Percentiles rank a stretch among this genome's conserved stretches.
These are phyloP conservation scores for Pichia sporocuriosa DNA, from an alignment of 805 yeast genomes.

Conservation along the genomic window DNA sequence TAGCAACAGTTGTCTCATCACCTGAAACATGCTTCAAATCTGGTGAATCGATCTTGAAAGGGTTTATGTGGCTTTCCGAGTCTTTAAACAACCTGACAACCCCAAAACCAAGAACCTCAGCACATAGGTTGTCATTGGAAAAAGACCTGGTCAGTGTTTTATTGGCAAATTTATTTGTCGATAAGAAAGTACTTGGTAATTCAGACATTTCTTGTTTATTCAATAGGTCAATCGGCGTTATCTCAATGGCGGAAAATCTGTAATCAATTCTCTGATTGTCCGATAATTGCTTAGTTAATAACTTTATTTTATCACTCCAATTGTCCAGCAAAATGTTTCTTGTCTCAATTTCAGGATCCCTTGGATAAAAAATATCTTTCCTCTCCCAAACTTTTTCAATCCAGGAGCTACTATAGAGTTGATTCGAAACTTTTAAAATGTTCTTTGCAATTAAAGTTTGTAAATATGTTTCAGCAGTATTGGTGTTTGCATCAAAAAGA, in stretches of 20 bases:
- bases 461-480: not conserved
- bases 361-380: constrained; percentile 6
- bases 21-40: constrained; percentile 27
- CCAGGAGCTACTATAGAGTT: constrained; percentile 3
- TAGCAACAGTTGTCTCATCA: constrained; percentile 65
- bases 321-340: not conserved
- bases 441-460: constrained; percentile 1
- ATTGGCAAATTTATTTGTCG: not conserved
- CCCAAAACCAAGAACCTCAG: constrained; percentile 66
- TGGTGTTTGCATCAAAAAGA: constrained; percentile 1
- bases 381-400: constrained; percentile 1
- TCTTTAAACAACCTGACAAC: constrained; percentile 62
- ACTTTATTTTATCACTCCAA: not conserved
- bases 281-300: not conserved
- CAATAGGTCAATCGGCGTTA: constrained; percentile 23
- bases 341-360: not conserved
- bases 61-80: constrained; percentile 27
- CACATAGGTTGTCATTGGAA: constrained; percentile 42
- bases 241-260: constrained; percentile 30
- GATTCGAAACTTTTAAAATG: not conserved
- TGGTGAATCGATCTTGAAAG: constrained; percentile 14
- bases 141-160: constrained; percentile 10
- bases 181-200: too few species aligned
- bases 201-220: not conserved
- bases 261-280: constrained; percentile 21